These are phyloP conservation scores for Picea sitchensis DNA, from an alignment of 75 land plant genomes.

Conservation along the genomic window DNA sequence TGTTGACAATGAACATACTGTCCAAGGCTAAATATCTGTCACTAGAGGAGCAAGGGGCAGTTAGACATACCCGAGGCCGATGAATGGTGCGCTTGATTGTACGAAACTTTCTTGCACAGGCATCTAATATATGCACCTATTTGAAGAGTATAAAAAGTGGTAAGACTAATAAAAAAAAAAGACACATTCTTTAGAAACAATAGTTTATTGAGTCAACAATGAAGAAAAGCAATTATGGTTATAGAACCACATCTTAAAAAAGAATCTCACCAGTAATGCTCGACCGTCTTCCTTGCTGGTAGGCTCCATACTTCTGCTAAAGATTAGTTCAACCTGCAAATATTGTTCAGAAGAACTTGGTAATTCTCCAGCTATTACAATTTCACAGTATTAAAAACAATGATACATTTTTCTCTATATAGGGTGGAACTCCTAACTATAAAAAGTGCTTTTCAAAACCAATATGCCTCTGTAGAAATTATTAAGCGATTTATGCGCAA, in stretches of 20 bases:
- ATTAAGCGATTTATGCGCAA: not conserved
- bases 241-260: not conserved
- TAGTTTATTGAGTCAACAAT: not conserved
- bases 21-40: too few relatives aligned
- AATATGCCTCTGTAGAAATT: not conserved
- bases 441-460: constrained; percentile 4
- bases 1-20: too few relatives aligned
- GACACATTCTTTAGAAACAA: constrained; percentile 3
- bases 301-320: constrained; percentile 73
- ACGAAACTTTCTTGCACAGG: constrained; percentile 95
- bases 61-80: constrained; percentile 55
- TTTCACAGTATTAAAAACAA: not conserved
- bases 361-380: not conserved
- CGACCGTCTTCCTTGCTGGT: constrained; percentile 90
- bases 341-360: not conserved
- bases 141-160: constrained; percentile 5
- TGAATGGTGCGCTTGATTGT: constrained; percentile 71
- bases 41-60: not conserved
- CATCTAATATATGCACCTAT: constrained; percentile 95
- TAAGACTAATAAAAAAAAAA: not conserved
- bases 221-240: too few relatives aligned
- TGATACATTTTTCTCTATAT: not conserved
- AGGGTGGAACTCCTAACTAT: not conserved
- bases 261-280: constrained; percentile 61
- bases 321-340: constrained; percentile 92